Conservation (phyloP, 345 rosid genomes). For the Hibiscus trionum region DNA sequence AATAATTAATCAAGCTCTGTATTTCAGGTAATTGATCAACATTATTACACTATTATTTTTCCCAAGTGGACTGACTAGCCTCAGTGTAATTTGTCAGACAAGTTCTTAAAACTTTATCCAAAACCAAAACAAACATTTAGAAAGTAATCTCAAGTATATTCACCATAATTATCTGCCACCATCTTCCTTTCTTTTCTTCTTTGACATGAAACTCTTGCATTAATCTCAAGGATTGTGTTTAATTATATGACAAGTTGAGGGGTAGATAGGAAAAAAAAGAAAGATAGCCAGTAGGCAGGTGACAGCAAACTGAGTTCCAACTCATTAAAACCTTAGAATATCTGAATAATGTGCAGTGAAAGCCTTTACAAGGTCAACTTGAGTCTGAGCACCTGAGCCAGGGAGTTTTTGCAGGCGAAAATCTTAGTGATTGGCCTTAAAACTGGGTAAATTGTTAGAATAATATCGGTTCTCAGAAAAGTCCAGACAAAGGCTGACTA, state of each 20-base stretch:
- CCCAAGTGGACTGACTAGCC: background rate
- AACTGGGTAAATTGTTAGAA: too few relatives aligned
- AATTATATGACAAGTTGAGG: background rate
- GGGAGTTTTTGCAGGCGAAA: background rate
- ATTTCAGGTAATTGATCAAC: background rate
- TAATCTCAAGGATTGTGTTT: background rate
- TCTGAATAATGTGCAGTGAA: too few relatives aligned
- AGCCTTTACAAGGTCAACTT: background rate
- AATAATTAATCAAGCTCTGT: background rate
- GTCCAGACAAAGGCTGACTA: background rate
- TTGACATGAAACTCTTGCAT: too few relatives aligned
- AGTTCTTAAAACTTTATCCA: background rate
- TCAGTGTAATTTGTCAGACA: background rate
- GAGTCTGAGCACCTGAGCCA: background rate
- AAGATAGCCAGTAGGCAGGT: too few relatives aligned
- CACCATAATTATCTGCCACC: too few relatives aligned
- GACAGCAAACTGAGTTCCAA: background rate
- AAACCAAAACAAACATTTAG: background rate
- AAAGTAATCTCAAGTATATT: too few relatives aligned
- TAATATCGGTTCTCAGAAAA: too few relatives aligned
- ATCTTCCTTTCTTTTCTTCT: too few relatives aligned
- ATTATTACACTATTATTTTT: background rate
- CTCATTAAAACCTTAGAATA: background rate
- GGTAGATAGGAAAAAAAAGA: background rate
- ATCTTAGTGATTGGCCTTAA: background rate